Evolutionary conservation across 805 yeast species (phyloP).

Genomic region (Kodamaea neixiangensis): DNA sequence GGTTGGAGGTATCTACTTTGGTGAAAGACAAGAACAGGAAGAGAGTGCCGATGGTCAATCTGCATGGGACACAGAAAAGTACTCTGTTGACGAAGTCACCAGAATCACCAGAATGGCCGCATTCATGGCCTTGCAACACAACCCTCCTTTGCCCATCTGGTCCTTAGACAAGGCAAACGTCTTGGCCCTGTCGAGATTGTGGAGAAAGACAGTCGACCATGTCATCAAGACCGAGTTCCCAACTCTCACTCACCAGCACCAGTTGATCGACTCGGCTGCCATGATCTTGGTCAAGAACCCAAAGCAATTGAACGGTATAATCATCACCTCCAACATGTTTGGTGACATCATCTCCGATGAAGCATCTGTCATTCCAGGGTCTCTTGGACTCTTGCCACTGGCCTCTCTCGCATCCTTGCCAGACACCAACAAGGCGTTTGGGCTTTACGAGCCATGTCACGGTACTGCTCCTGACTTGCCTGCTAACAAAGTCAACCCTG

Average conservation of each 20-base stretch:
- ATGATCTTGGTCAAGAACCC: slow-evolving; percentile 95
- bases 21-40: slow-evolving; percentile 90
- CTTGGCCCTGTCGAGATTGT: slow-evolving; percentile 90
- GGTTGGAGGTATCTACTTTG: slow-evolving; percentile 98
- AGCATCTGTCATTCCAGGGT: slow-evolving; percentile 97
- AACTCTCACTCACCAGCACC: slow-evolving; percentile 82
- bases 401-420: slow-evolving; percentile 97
- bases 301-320: slow-evolving; percentile 86
- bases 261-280: slow-evolving; percentile 97
- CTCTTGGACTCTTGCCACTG: slow-evolving; percentile 92
- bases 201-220: slow-evolving; percentile 92
- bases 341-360: slow-evolving; percentile 98
- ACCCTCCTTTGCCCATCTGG: slow-evolving; percentile 95
- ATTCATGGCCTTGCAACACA: slow-evolving; percentile 86
- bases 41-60: slow-evolving; percentile 61
- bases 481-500: slow-evolving; percentile 86
- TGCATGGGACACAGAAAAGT: slow-evolving; percentile 93
- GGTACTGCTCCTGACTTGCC: slow-evolving; percentile 97
- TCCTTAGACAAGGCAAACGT: slow-evolving; percentile 97
- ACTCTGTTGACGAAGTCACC: slow-evolving; percentile 88
- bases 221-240: slow-evolving; percentile 90
- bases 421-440: slow-evolving; percentile 90
- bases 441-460: slow-evolving; percentile 97
- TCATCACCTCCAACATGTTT: slow-evolving; percentile 94
- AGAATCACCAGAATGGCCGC: slow-evolving; percentile 99